Conservation (phyloP, 495 filamentous ascomycete genomes). For the Podospora appendiculata region DNA sequence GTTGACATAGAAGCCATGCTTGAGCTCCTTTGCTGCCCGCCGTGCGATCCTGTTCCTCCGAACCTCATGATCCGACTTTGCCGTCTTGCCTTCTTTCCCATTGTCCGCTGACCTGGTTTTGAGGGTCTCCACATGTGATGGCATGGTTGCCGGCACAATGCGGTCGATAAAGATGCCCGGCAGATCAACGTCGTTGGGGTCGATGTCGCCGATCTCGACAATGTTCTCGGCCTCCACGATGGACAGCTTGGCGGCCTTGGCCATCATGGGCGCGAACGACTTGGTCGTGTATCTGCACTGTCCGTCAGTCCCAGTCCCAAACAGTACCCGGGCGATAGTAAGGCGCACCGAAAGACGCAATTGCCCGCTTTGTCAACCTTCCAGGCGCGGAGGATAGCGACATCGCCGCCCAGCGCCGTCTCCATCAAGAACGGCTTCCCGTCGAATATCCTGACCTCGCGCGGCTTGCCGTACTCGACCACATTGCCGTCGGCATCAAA, state of each 20-base stretch:
- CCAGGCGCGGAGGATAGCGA: constrained; percentile 55
- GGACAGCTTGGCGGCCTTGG: constrained; percentile 53
- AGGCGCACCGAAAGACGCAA: constrained; percentile 42
- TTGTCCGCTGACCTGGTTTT: constrained; percentile 33
- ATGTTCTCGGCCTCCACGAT: constrained; percentile 66
- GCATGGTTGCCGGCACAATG: constrained; percentile 48
- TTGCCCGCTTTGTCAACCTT: constrained; percentile 61
- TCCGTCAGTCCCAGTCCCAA: no score
- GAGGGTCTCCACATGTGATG: constrained; percentile 49
- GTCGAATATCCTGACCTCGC: constrained; percentile 53
- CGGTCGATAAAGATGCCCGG: constrained; percentile 58
- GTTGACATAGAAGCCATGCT: constrained; percentile 60
- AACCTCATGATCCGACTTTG: constrained; percentile 7
- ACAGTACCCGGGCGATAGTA: no score
- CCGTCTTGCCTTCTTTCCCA: neutral
- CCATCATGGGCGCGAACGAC: constrained; percentile 51
- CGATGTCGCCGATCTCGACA: constrained; percentile 51
- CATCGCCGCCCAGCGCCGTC: constrained; percentile 53
- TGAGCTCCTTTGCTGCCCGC: constrained; percentile 54
- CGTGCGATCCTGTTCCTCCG: constrained; percentile 51
- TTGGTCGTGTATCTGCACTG: constrained; percentile 45
- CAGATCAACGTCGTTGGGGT: constrained; percentile 50
- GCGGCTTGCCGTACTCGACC: constrained; percentile 44
- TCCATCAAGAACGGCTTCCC: constrained; percentile 56
- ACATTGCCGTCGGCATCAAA: constrained; percentile 45